Conservation (phyloP, 768 basidiomycete genomes). For the Sporobolomyces pararoseus region DNA sequence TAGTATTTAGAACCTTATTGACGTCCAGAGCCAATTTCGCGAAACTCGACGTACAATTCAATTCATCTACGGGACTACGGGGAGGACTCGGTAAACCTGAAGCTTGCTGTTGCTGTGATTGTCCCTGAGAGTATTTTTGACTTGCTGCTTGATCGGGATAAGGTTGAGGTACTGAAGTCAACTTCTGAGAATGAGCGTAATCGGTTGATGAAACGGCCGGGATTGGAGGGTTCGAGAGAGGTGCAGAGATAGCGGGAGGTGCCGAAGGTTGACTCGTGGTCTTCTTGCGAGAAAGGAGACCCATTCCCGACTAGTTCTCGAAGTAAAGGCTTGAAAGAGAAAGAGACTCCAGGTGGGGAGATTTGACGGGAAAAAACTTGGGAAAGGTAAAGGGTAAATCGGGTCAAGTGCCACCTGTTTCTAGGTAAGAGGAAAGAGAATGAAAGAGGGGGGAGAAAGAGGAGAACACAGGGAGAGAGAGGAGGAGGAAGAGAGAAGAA, state of each 20-base stretch:
- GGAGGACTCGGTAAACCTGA: conserved; percentile 35
- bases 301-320: conserved; percentile 20
- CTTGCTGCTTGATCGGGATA: not conserved
- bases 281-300: conserved; percentile 41
- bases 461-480: too few species aligned
- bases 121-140: conserved; percentile 8
- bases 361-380: too few species aligned
- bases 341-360: too few species aligned
- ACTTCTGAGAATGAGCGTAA: conserved; percentile 15
- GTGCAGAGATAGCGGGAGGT: conserved; percentile 33
- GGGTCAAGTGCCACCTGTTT: too few species aligned
- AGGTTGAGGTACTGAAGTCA: not conserved
- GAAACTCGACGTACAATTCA: conserved; percentile 18
- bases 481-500: too few species aligned
- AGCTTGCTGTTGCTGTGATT: conserved; percentile 2
- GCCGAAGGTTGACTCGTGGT: not conserved
- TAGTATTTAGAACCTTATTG: conserved; percentile 8
- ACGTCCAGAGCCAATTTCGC: too few species aligned
- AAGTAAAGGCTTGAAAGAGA: not conserved
- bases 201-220: conserved; percentile 20
- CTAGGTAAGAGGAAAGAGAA: too few species aligned
- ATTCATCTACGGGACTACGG: conserved; percentile 33
- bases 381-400: too few species aligned
- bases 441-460: too few species aligned
- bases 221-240: conserved; percentile 1